Evolutionary conservation across 1,284 basidiomycete species (phyloP), one percentile per base, ranked within the genome.

Genomic region (Sanghuangporus baumii): DNA sequence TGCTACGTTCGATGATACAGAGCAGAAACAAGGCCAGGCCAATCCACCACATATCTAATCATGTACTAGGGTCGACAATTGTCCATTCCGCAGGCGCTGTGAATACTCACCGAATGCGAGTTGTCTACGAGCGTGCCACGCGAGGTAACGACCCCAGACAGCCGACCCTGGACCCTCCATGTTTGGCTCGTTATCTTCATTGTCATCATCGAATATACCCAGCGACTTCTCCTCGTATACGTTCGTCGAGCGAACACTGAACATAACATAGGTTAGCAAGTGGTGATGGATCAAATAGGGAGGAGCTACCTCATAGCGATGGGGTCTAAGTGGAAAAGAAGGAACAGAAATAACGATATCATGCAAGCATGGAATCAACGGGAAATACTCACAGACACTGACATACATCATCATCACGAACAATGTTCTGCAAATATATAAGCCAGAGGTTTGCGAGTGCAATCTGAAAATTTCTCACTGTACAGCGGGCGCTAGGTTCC

Each of bases 151-250:
- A 62, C 91, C 84, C 91, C 91, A 93, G n/a, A 89, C 82, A 4
- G 79, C 78, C 59, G 85, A 79, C 50, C 85, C 76, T 48, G 77
- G 75, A 2, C 81, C 84, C 48, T 72, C 70, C 0, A 76, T 68
- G 52, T 77, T 71, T 62, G 86, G 83, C 6, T 74, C 72, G 0
- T 72, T n/a, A 34, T 79, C 73, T 1, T 82, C 76, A 2, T 83
- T 76, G 0, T 81, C 76, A 7, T 82, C 76, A 12, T 78, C 75
- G 70, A 86, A 95, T 37, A 96, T 76, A 1, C 93, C 93, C 12
- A 94, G 78, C 0, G 89, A 91, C 63, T 84, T 85, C 70, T 98
- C 95, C 73, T 99, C 96, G 74, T 98, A 98, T 0, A 98, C 96
- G 73, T 98, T 98, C 18, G 96, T 98, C 20, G 92, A 87, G 18